These are phyloP conservation scores for Helianthus tuberosus DNA, from an alignment of 129 eudicot genomes.

Conservation along the genomic window DNA sequence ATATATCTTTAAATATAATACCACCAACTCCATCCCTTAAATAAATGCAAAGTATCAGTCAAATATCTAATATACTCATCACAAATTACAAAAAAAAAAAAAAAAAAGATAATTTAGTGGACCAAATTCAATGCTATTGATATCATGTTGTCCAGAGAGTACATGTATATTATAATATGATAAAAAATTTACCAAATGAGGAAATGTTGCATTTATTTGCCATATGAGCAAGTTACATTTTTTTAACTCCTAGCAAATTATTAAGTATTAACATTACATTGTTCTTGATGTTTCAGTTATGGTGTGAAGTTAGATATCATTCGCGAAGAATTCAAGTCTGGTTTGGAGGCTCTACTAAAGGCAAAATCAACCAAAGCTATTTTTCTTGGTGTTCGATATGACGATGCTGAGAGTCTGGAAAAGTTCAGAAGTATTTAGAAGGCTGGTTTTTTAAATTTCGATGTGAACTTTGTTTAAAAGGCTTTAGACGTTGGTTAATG, in stretches of 20 bases:
- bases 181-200: background rate
- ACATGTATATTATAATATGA: background rate
- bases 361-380: conserved; percentile 76
- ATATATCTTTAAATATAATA: too few relatives aligned
- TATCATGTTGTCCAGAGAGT: conserved; percentile 3
- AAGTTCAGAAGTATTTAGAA: too few relatives aligned
- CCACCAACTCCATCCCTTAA: too few relatives aligned
- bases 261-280: conserved; percentile 3
- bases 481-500: too few relatives aligned
- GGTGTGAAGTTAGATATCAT: conserved; percentile 82
- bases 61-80: too few relatives aligned
- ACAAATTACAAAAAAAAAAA: too few relatives aligned
- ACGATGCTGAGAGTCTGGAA: too few relatives aligned
- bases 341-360: conserved; percentile 84
- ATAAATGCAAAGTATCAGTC: too few relatives aligned
- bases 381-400: conserved; percentile 94
- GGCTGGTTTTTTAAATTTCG: too few relatives aligned
- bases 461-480: too few relatives aligned
- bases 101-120: too few relatives aligned
- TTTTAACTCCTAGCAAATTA: conserved; percentile 16
- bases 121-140: too few relatives aligned
- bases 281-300: conserved; percentile 54
- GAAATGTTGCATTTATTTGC: background rate
- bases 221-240: background rate
- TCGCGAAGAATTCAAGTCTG: conserved; percentile 88